These are phyloP conservation scores for Phialocephala sp. DNA, from an alignment of 2,329 filamentous ascomycete genomes.

Conservation along the genomic window DNA sequence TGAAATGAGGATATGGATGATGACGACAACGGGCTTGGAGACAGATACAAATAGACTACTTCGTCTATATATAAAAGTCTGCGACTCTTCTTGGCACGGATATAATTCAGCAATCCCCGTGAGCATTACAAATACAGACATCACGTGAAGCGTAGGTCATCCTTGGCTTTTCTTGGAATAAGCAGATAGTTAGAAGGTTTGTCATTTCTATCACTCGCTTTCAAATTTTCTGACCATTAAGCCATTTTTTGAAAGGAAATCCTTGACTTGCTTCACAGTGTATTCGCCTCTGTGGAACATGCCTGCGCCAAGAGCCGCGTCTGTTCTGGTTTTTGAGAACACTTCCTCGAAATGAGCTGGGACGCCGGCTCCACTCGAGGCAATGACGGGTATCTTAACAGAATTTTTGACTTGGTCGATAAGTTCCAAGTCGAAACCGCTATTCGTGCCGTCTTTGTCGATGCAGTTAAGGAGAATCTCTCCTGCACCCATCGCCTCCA, in stretches of 20 bases:
- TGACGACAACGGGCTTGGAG: not conserved
- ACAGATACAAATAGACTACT: not conserved
- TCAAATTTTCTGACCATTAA: constrained; percentile 84
- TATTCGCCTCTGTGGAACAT: constrained; percentile 98
- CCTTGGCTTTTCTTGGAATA: not conserved
- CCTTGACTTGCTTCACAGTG: constrained; percentile 92
- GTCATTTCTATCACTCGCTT: constrained; percentile 25
- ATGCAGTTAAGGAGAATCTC: constrained; percentile 98
- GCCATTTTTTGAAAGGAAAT: constrained; percentile 72
- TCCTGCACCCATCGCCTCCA: constrained; percentile 94
- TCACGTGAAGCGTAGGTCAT: constrained; percentile 1
- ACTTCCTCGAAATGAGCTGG: constrained; percentile 91
- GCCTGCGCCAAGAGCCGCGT: constrained; percentile 92
- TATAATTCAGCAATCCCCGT: not conserved
- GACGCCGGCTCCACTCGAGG: constrained; percentile 88
- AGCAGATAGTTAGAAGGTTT: not conserved
- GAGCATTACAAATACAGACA: constrained; percentile 2
- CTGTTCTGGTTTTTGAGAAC: constrained; percentile 82
- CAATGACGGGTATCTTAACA: constrained; percentile 91
- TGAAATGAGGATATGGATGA: not conserved
- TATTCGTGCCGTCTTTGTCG: constrained; percentile 93
- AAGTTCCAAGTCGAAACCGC: constrained; percentile 91
- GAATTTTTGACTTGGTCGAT: constrained; percentile 87
- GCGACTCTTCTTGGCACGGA: not conserved
- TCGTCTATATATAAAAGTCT: not conserved